A percentile compares a stretch with the other conserved stretches of the same genome.
These are phyloP conservation scores for Pleurotus platypus DNA, from an alignment of 768 basidiomycete species.

Conservation along the genomic window DNA sequence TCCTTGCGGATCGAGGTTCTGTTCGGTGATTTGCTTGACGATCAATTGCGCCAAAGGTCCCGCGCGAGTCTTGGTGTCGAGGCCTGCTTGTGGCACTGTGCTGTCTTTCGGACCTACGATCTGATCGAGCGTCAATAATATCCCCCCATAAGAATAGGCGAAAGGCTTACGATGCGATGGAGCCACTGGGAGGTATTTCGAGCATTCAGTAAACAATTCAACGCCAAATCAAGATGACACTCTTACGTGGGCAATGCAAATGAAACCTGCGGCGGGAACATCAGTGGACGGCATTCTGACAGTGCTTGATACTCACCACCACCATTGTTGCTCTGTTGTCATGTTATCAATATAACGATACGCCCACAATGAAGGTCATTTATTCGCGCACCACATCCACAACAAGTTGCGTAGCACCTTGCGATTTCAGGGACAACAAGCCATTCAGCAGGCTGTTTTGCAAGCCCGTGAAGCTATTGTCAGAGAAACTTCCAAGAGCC, in stretches of 20 bases:
- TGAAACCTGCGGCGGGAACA: slow-evolving; percentile 32
- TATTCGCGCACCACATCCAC: slow-evolving; percentile 50
- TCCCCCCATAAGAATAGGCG: not conserved
- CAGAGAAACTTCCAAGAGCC: slow-evolving; percentile 57
- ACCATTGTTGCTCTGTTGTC: slow-evolving; percentile 41
- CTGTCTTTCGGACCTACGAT: slow-evolving; percentile 33
- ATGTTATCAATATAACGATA: not conserved
- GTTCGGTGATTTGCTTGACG: slow-evolving; percentile 34
- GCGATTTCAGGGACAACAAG: slow-evolving; percentile 38
- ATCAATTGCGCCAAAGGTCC: slow-evolving; percentile 32
- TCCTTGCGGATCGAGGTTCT: slow-evolving; percentile 38
- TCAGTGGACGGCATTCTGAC: not conserved
- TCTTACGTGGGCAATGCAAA: slow-evolving; percentile 55
- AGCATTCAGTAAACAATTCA: not conserved
- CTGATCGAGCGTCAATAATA: not conserved
- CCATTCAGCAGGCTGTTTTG: slow-evolving; percentile 41
- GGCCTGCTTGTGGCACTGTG: slow-evolving; percentile 53
- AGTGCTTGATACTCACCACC: slow-evolving; percentile 27
- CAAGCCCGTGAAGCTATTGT: slow-evolving; percentile 36
- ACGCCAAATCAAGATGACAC: not conserved
- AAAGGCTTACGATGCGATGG: slow-evolving; percentile 27
- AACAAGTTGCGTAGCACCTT: slow-evolving; percentile 49
- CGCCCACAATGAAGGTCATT: too few species aligned
- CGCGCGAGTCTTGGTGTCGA: slow-evolving; percentile 42
- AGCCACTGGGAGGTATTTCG: slow-evolving; percentile 25